Percentiles rank a stretch among this genome's conserved stretches.
Conservation (phyloP, 192 early-diverging fungal genomes). For the Mycoemilia scoparia region DNA sequence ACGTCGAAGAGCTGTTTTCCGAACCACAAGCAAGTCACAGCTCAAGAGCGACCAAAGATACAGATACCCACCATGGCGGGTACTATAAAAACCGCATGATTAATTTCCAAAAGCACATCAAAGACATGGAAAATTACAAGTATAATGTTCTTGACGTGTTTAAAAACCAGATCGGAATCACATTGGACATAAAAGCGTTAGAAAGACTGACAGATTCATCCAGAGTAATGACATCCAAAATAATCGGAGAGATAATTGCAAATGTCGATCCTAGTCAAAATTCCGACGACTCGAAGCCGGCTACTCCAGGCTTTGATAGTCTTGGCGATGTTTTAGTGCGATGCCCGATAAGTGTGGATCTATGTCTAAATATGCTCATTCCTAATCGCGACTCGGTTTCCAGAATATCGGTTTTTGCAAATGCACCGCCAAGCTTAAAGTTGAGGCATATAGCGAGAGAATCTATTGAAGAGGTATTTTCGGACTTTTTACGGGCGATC, state of each 20-base stretch:
- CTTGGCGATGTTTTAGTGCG: constrained; percentile 15
- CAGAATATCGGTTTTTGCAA: constrained; percentile 40
- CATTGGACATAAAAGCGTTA: no score
- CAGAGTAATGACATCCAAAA: no score
- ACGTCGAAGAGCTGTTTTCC: no score
- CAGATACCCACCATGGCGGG: no score
- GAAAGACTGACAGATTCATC: no score
- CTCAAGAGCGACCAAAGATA: no score
- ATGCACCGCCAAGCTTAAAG: constrained; percentile 35
- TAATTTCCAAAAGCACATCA: constrained; percentile 11
- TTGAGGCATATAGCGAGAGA: constrained; percentile 38
- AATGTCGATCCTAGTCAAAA: background rate
- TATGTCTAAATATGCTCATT: constrained; percentile 75
- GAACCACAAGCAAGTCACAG: no score
- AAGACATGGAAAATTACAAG: constrained; percentile 26
- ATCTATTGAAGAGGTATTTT: constrained; percentile 59
- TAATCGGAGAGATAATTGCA: no score
- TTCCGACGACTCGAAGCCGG: background rate
- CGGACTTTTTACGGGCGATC: constrained; percentile 44
- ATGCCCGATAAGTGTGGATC: constrained; percentile 40
- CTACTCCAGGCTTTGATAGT: constrained; percentile 6
- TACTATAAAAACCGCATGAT: no score
- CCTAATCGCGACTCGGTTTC: constrained; percentile 61
- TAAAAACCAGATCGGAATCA: constrained; percentile 8
- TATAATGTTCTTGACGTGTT: constrained; percentile 11